A percentile compares a stretch with the other conserved stretches of the same genome.
Evolutionary conservation across 139 green algal genomes (phyloP).

Genomic region (Pleodorina starrii): DNA sequence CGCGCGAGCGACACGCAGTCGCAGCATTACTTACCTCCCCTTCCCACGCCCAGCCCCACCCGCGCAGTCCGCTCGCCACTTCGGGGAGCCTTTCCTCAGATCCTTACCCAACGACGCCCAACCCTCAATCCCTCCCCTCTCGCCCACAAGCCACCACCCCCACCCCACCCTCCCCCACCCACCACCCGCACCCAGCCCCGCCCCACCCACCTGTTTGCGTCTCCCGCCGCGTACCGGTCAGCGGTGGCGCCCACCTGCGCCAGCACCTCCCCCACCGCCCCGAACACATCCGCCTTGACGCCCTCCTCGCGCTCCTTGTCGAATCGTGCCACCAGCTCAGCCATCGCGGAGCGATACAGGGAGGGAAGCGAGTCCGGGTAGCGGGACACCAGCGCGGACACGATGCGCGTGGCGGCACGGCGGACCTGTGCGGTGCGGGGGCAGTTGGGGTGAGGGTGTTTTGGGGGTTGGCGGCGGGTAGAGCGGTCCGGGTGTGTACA

Average conservation of each 20-base stretch:
- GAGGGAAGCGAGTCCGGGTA: conserved; percentile 75
- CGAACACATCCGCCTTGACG: conserved; percentile 87
- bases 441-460: too few relatives aligned
- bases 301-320: conserved; percentile 91
- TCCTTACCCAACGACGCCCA: too few relatives aligned
- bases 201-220: conserved; percentile 40
- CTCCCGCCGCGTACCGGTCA: conserved; percentile 33
- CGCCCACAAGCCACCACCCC: not conserved
- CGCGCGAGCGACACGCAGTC: too few relatives aligned
- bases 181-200: not conserved
- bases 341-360: conserved; percentile 31
- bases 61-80: too few relatives aligned
- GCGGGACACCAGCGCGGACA: conserved; percentile 75
- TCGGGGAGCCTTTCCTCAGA: too few relatives aligned
- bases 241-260: conserved; percentile 59
- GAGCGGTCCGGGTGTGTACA: too few relatives aligned
- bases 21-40: too few relatives aligned
- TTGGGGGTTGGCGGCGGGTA: too few relatives aligned
- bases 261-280: conserved; percentile 82
- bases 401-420: conserved; percentile 79
- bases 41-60: too few relatives aligned
- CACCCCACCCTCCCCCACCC: not conserved
- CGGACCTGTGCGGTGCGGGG: conserved; percentile 42
- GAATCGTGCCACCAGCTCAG: conserved; percentile 84
- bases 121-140: too few relatives aligned